These are phyloP conservation scores for Eucalyptus leucophloia DNA, from an alignment of 345 rosid species.

Conservation along the genomic window DNA sequence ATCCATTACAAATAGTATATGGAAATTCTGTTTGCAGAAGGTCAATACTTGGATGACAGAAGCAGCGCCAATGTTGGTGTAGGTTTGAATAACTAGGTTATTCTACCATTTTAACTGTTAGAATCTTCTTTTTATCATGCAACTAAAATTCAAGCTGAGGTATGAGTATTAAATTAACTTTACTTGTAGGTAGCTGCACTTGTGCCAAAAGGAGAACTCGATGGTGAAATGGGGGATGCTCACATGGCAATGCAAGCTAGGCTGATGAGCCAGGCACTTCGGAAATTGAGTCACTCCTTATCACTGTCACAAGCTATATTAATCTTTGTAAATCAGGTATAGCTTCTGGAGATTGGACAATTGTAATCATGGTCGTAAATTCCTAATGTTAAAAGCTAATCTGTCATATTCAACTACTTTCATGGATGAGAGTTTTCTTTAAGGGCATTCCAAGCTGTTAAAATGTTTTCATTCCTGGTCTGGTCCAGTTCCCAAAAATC, in stretches of 20 bases:
- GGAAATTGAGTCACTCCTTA: slow-evolving; percentile 87
- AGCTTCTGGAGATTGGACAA: background rate
- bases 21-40: background rate
- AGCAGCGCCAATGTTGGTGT: background rate
- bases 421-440: background rate
- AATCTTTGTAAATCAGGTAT: slow-evolving; percentile 79
- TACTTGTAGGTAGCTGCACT: slow-evolving; percentile 77
- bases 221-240: slow-evolving; percentile 99
- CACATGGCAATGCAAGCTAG: slow-evolving; percentile 99
- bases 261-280: slow-evolving; percentile 96
- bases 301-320: slow-evolving; percentile 69
- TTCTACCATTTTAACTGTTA: background rate
- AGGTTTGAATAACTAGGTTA: background rate
- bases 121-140: background rate
- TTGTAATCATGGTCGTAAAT: background rate
- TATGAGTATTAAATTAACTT: background rate
- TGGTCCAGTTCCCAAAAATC: too few relatives aligned
- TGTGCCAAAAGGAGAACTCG: slow-evolving; percentile 94
- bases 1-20: background rate
- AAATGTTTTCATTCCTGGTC: background rate
- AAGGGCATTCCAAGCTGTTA: background rate
- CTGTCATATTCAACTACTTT: background rate
- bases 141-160: background rate
- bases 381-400: background rate
- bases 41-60: background rate